These are phyloP conservation scores for Ogataea hybrid DNA, from an alignment of 1,139 yeast genomes.

Conservation along the genomic window DNA sequence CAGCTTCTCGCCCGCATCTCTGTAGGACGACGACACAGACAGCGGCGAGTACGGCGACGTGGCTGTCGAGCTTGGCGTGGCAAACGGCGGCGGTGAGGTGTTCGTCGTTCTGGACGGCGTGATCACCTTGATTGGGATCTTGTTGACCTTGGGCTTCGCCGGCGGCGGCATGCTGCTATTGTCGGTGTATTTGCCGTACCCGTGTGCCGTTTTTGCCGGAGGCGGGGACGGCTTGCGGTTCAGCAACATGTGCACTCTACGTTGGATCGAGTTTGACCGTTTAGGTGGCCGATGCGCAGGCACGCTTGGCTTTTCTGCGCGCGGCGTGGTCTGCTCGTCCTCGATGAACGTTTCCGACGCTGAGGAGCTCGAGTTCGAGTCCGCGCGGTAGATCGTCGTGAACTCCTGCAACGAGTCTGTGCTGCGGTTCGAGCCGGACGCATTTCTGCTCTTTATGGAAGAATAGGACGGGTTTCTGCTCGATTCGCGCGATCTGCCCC, in stretches of 20 bases:
- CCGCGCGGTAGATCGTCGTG: slow-evolving; percentile 11
- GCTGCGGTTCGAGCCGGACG: slow-evolving; percentile 18
- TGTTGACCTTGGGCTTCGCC: slow-evolving; percentile 11
- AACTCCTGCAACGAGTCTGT: slow-evolving; percentile 24
- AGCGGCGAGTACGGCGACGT: slow-evolving; percentile 30
- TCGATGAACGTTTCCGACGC: slow-evolving; percentile 22
- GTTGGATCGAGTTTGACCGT: slow-evolving; percentile 60
- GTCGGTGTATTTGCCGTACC: slow-evolving; percentile 74
- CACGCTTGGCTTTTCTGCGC: slow-evolving; percentile 13
- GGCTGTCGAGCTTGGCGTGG: slow-evolving; percentile 13
- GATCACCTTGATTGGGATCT: slow-evolving; percentile 13
- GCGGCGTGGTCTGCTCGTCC: slow-evolving; percentile 7
- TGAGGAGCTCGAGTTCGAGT: slow-evolving; percentile 16
- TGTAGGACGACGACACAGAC: slow-evolving; percentile 19
- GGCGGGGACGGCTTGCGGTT: slow-evolving; percentile 46
- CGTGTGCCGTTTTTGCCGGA: slow-evolving; percentile 60
- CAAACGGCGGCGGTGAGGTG: slow-evolving; percentile 16
- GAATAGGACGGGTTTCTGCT: slow-evolving; percentile 20
- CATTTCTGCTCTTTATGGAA: slow-evolving; percentile 14
- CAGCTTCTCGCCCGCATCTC: slow-evolving; percentile 6
- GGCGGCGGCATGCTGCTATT: slow-evolving; percentile 21
- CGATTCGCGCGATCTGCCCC: slow-evolving; percentile 31
- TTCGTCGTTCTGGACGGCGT: slow-evolving; percentile 9
- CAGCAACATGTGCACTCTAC: slow-evolving; percentile 62
- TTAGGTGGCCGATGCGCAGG: slow-evolving; percentile 24